A percentile compares a stretch with the other conserved stretches of the same genome.
These are phyloP conservation scores for Phytophthora hybrid DNA, from an alignment of 352 stramenopile genomes.

Conservation along the genomic window DNA sequence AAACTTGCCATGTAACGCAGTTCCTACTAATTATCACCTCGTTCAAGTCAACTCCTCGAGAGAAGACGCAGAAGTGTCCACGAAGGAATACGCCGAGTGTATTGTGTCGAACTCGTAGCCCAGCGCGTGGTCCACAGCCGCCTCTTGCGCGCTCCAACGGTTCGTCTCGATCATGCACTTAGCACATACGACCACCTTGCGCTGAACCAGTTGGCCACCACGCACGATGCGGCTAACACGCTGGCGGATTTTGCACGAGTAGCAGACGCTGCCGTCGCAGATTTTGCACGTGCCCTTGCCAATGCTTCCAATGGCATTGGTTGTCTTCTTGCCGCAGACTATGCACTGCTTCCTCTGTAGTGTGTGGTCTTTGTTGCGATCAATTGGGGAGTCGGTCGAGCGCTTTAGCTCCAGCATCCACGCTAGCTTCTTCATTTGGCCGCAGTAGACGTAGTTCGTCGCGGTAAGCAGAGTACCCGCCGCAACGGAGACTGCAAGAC, in stretches of 20 bases:
- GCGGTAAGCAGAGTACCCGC: conserved; percentile 40
- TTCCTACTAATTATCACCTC: conserved; percentile 1
- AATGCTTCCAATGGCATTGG: conserved; percentile 27
- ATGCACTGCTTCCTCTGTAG: conserved; percentile 22
- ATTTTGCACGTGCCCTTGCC: conserved; percentile 41
- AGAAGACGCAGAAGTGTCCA: conserved; percentile 34
- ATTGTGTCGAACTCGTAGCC: conserved; percentile 22
- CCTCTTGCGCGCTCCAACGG: conserved; percentile 38
- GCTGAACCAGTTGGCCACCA: conserved; percentile 42
- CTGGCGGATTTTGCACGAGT: conserved; percentile 48
- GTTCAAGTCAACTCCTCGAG: conserved; percentile 9
- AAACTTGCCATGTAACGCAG: background rate
- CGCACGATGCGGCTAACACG: conserved; percentile 46
- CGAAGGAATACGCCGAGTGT: conserved; percentile 17
- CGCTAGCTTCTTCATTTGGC: conserved; percentile 64
- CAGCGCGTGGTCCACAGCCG: conserved; percentile 31
- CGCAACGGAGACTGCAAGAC: conserved; percentile 34
- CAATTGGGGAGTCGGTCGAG: background rate
- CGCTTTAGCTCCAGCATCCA: conserved; percentile 42
- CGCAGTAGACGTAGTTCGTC: conserved; percentile 50
- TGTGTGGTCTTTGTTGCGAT: background rate
- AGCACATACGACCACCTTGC: conserved; percentile 46
- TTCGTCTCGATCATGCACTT: conserved; percentile 46
- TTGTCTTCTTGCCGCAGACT: conserved; percentile 42
- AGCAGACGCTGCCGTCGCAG: conserved; percentile 46